phyloP scores from a whole-genome alignment of 768 basidiomycete genomes.

The Crepidotus variabilis region DNA sequence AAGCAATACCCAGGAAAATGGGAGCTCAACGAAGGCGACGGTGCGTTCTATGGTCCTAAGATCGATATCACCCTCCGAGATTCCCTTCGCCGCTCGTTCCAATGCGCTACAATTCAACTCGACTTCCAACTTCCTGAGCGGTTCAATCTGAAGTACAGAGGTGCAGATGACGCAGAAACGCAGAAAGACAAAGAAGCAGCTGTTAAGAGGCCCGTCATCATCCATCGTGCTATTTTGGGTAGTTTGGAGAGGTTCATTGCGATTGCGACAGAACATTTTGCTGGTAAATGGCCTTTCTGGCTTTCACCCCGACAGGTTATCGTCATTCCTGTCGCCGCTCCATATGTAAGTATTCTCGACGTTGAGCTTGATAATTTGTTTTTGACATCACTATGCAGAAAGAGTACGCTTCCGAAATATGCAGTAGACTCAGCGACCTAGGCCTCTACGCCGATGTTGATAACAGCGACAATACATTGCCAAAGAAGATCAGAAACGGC shows the following conservation, averaged over 20 bases:
- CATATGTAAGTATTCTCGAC: slow-evolving; percentile 60
- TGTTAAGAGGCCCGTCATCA: slow-evolving; percentile 86
- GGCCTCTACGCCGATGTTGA: slow-evolving; percentile 92
- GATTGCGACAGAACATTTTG: slow-evolving; percentile 96
- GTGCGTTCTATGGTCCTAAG: slow-evolving; percentile 99
- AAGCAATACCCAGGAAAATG: slow-evolving; percentile 85
- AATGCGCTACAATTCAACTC: slow-evolving; percentile 98
- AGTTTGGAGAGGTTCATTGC: slow-evolving; percentile 94
- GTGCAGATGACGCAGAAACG: slow-evolving; percentile 40
- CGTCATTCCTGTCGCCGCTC: slow-evolving; percentile 88
- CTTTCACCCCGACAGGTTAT: slow-evolving; percentile 93
- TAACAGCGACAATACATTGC: slow-evolving; percentile 86
- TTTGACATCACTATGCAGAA: slow-evolving; percentile 44
- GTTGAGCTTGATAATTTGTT: slow-evolving; percentile 4
- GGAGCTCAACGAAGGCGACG: slow-evolving; percentile 93
- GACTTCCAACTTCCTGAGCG: slow-evolving; percentile 98
- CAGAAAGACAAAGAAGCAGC: slow-evolving; percentile 38
- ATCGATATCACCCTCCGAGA: slow-evolving; percentile 97
- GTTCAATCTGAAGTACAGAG: slow-evolving; percentile 91
- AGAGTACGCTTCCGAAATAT: slow-evolving; percentile 85
- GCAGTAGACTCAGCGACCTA: slow-evolving; percentile 56
- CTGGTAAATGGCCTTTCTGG: slow-evolving; percentile 99
- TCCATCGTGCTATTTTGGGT: slow-evolving; percentile 95
- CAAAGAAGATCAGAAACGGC: slow-evolving; percentile 96
- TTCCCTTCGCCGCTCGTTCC: slow-evolving; percentile 89